Base-by-base conservation (phyloP, 2,329 filamentous ascomycete genomes). In the Fusarium verticillioides region DNA sequence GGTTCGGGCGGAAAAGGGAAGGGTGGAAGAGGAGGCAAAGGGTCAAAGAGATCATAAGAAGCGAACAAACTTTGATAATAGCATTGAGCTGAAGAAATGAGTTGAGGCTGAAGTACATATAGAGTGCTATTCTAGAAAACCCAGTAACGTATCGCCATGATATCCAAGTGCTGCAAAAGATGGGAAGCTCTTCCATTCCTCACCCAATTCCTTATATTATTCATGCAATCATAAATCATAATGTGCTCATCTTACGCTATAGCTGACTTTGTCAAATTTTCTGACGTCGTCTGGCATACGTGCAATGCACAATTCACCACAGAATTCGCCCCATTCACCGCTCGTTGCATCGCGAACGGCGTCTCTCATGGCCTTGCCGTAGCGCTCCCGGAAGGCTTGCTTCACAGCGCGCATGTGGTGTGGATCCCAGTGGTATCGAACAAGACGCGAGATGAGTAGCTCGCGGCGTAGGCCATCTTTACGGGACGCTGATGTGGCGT, bases 361-460 rank as follows among this genome's bases (percentile, higher is more conserved):
- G 50, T 94, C 91, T 79, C 94, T 90, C 72, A 98, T 87, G 50
- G 92, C 89, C 57, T 88, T 85, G 9, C 89, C 87, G 82, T 98
- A 98, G 69, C 95, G 91, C 70, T 92, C 90, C 63, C 89, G 87
- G 82, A 95, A 99, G 70, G 95, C 93, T 37, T 84, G 83, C 86
- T 97, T 97, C 60, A 98, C 90, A 26, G 89, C 88, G 66, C 91
- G 89, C 83, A 98, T 87, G 82, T 98, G 96, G 72, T 88, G 84
- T 9, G 92, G 89, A 78, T 98, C 95, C 96, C 96, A 98, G 83
- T 98, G 96, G 81, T 96, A 90, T 37, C 96, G 89, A 47, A 98
- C 94, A 4, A 98, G 87, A 4, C 96, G 89, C 7, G 93, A 95
- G 72, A 97, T 97, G 57, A 99, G 89, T 54, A 98, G 85, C 81